A percentile compares a stretch with the other conserved stretches of the same genome.
These are phyloP conservation scores for Aspergillus clavatus DNA, from an alignment of 2,329 filamentous ascomycete species.

Conservation along the genomic window DNA sequence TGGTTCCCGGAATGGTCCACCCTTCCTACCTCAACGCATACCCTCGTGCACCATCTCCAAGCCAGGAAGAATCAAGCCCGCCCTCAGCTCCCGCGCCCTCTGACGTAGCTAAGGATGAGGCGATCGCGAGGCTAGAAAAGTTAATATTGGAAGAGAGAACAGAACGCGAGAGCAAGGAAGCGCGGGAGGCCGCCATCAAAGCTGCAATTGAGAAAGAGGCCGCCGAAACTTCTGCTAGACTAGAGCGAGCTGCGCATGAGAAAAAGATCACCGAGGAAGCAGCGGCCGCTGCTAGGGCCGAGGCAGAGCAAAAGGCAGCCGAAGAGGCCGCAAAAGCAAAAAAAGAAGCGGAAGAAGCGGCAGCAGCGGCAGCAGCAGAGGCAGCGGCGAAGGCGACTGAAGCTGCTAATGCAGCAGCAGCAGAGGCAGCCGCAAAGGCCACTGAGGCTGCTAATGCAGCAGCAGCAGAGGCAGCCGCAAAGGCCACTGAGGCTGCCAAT, in stretches of 20 bases:
- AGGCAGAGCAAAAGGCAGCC: constrained; percentile 42
- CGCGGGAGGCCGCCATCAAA: constrained; percentile 35
- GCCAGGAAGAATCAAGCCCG: constrained; percentile 23
- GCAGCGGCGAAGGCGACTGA: constrained; percentile 35
- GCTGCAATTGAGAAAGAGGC: constrained; percentile 52
- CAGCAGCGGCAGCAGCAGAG: constrained; percentile 36
- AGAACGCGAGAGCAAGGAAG: constrained; percentile 37
- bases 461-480: constrained; percentile 21
- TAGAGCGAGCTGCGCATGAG: constrained; percentile 38
- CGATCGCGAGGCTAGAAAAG: constrained; percentile 60
- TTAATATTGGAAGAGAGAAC: constrained; percentile 47
- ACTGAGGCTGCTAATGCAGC: constrained; percentile 14
- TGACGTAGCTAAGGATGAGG: constrained; percentile 51
- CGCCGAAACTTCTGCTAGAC: constrained; percentile 27
- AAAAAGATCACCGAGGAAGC: constrained; percentile 42
- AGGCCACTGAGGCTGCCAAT: not conserved
- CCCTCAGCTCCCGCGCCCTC: constrained; percentile 30
- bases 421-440: constrained; percentile 12
- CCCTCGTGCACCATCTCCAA: constrained; percentile 32
- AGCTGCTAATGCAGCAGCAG: constrained; percentile 35
- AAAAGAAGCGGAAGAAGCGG: constrained; percentile 40
- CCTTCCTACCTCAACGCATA: constrained; percentile 35
- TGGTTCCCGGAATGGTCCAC: constrained; percentile 33
- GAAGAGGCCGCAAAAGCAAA: constrained; percentile 48
- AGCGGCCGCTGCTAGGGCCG: constrained; percentile 45